Base-by-base conservation (phyloP, 2,329 filamentous ascomycete genomes). In the Trichoderma asperellum region DNA sequence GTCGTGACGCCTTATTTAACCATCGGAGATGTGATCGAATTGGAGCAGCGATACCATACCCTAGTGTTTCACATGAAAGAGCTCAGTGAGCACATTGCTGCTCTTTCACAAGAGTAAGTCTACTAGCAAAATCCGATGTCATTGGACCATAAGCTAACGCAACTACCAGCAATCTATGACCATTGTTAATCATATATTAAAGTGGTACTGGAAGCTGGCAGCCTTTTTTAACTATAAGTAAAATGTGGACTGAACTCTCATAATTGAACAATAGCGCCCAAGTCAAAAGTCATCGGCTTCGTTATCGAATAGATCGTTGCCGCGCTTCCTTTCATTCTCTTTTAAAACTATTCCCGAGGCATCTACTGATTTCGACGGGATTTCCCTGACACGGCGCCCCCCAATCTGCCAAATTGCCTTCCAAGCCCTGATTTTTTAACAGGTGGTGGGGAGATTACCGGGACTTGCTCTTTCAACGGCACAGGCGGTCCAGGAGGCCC, bases 121-220 rank as follows among this genome's bases (percentile, higher is more conserved):
- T 97, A 70, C 92, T 94, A 1, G 89, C 89, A 6, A 89, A 97
- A 75, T 80, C 87, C 10, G 86, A 89, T 59, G 84, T 87, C 58
- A 93, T 93, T 43, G 86, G 90, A 73, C 80, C 83, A n/a, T 89
- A 92, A 76, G 84, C 97, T 34, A 29, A 63, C 34, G 32, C 40
- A n/a, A 3, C 16, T 52, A 11, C n/a, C 29, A 53, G 60, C 43
- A 29, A 32, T 27, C 21, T 37, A 6, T 60, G 32, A 43, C 18
- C 4, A n/a, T 27, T 58, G 16, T 59, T 60, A 12, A 43, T 8
- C 12, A 37, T 37, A 60, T n/a, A n/a, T 8, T n/a, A 8, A 29
- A 24, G n/a, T 24, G 32, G 27, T 21, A 21, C 24, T 24, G 24
- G n/a, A 5, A 57, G 8, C 29, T 37, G 32, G 21, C 21, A 11